Conservation (phyloP, 192 early-diverging fungal genomes). For the Mortierella hygrophila region DNA sequence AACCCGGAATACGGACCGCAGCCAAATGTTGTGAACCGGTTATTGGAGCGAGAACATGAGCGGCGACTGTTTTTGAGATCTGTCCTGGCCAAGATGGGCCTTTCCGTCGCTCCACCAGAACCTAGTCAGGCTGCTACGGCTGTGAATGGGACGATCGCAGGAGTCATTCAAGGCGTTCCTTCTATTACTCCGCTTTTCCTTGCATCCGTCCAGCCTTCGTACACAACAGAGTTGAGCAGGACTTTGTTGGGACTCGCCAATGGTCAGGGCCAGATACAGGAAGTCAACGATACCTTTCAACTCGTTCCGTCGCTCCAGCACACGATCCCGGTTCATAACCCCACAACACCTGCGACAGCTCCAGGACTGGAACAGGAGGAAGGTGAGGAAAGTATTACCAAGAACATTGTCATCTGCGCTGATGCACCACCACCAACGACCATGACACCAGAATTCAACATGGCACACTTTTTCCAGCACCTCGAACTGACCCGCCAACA, state of each 20-base stretch:
- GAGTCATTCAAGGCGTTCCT: conserved; percentile 15
- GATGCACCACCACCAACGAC: conserved; percentile 53
- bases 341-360: conserved; percentile 13
- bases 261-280: conserved; percentile 27
- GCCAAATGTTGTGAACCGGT: conserved; percentile 60
- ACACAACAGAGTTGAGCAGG: conserved; percentile 22
- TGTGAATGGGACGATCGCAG: neutral
- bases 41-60: conserved; percentile 63
- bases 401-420: conserved; percentile 59
- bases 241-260: conserved; percentile 22
- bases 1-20: conserved; percentile 64
- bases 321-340: conserved; percentile 29
- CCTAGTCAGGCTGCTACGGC: no score
- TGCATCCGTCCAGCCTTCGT: conserved; percentile 32
- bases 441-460: conserved; percentile 74
- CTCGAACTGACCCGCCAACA: conserved; percentile 59
- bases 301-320: conserved; percentile 36
- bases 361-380: conserved; percentile 43
- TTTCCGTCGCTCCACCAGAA: conserved; percentile 34
- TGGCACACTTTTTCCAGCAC: conserved; percentile 62
- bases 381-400: conserved; percentile 48
- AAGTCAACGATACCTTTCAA: conserved; percentile 55
- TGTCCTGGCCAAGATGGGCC: conserved; percentile 73
- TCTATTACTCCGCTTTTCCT: conserved; percentile 32
- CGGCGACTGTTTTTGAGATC: conserved; percentile 69